These are phyloP conservation scores for Erodium texanum DNA, from an alignment of 441 rosid species.

Conservation along the genomic window DNA sequence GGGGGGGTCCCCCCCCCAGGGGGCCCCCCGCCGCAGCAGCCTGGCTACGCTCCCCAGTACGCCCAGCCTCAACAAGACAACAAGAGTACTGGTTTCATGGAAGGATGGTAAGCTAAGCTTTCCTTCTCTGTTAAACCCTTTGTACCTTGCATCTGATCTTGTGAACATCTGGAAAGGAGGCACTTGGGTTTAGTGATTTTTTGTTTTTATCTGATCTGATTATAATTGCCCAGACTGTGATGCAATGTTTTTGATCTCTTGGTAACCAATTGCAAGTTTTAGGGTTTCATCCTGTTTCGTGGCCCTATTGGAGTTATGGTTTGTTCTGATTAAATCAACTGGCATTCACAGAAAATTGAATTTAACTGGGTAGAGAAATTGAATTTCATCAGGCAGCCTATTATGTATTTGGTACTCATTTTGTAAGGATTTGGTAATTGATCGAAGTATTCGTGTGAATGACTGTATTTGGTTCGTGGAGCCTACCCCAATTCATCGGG, in stretches of 20 bases:
- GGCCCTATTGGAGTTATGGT: background rate
- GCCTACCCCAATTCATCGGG: no score
- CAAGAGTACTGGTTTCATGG: background rate
- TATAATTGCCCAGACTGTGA: background rate
- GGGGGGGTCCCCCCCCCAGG: no score
- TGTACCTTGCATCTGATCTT: background rate
- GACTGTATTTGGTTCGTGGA: no score
- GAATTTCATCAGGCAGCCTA: background rate
- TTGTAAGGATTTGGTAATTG: no score
- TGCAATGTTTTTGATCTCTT: background rate
- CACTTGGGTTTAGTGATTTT: background rate
- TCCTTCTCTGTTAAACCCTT: no score
- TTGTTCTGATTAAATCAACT: background rate
- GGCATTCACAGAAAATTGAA: background rate
- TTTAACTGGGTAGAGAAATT: background rate
- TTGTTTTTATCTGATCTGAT: background rate
- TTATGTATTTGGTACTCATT: no score
- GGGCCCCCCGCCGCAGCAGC: background rate
- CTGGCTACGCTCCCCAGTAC: background rate
- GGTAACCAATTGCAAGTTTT: background rate
- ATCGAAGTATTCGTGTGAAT: no score
- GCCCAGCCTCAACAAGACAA: background rate
- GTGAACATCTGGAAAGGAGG: background rate
- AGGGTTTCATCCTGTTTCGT: background rate
- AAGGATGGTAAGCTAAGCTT: background rate